A percentile compares a stretch with the other conserved stretches of the same genome.
These are phyloP conservation scores for Nemophila menziesii DNA, from an alignment of 257 asterid species.

Conservation along the genomic window DNA sequence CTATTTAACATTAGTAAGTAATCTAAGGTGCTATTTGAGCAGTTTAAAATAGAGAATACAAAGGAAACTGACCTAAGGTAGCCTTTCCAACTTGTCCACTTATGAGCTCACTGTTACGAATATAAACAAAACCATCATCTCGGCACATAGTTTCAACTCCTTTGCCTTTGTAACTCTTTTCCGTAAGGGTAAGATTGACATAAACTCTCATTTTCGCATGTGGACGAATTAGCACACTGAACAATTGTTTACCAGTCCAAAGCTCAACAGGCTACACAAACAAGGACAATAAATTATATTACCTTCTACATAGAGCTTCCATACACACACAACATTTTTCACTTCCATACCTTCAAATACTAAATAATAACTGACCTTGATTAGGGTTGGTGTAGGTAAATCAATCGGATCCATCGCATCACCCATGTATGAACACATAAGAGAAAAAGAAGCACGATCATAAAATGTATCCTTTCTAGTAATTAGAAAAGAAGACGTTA, in stretches of 20 bases:
- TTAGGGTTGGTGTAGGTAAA: slow-evolving; percentile 78
- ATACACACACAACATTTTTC: neutral
- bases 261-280: slow-evolving; percentile 79
- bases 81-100: slow-evolving; percentile 98
- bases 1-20: no score
- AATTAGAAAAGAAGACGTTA: slow-evolving; percentile 89
- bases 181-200: slow-evolving; percentile 68
- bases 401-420: slow-evolving; percentile 83
- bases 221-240: slow-evolving; percentile 67
- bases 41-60: no score
- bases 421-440: slow-evolving; percentile 78
- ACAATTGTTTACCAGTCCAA: slow-evolving; percentile 95
- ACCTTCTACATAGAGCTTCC: neutral
- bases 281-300: slow-evolving; percentile 3
- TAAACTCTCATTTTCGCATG: slow-evolving; percentile 67
- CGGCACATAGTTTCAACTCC: slow-evolving; percentile 68
- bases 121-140: slow-evolving; percentile 76
- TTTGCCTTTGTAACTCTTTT: slow-evolving; percentile 40
- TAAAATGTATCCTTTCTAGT: slow-evolving; percentile 96
- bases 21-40: no score
- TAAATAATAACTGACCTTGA: slow-evolving; percentile 34
- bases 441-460: slow-evolving; percentile 82
- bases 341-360: neutral
- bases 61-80: slow-evolving; percentile 63
- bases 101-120: slow-evolving; percentile 88